These are phyloP conservation scores for Zychaea mexicana DNA, from an alignment of 371 early-diverging fungal genomes.

Conservation along the genomic window DNA sequence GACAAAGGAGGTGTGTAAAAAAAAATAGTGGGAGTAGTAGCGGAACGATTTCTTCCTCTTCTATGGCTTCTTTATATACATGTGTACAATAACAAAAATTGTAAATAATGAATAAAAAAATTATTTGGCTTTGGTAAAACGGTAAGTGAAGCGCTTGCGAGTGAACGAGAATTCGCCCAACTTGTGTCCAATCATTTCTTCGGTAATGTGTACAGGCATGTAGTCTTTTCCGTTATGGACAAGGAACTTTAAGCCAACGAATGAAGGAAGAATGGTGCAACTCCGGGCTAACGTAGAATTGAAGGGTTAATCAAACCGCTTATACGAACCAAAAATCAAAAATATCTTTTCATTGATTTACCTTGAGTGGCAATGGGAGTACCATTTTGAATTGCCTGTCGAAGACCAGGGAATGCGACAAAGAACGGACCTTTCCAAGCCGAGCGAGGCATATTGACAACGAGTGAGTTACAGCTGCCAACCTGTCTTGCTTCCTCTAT, in stretches of 20 bases:
- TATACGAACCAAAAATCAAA: not conserved
- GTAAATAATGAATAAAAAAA: not conserved
- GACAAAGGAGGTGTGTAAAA: not conserved
- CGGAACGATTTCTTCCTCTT: not conserved
- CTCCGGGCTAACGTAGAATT: constrained; percentile 69
- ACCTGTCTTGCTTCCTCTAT: no score
- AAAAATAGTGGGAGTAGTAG: not conserved
- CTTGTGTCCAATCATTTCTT: constrained; percentile 97
- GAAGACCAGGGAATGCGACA: constrained; percentile 74
- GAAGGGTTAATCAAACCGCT: no score
- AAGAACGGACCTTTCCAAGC: constrained; percentile 97
- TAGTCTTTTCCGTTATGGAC: constrained; percentile 96
- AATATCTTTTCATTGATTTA: constrained; percentile 7
- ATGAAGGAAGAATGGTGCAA: constrained; percentile 91
- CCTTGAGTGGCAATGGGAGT: constrained; percentile 59
- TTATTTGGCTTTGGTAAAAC: constrained; percentile 86
- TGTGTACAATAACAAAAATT: constrained; percentile 2
- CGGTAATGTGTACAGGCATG: constrained; percentile 83
- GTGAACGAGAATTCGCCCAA: constrained; percentile 95
- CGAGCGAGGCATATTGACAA: constrained; percentile 68
- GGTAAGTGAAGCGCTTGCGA: constrained; percentile 87
- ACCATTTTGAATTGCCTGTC: constrained; percentile 49
- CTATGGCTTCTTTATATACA: not conserved
- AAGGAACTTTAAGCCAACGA: constrained; percentile 89
- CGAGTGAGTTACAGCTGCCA: not conserved